A percentile compares a stretch with the other conserved stretches of the same genome.
Evolutionary conservation across 2,329 filamentous ascomycete genomes (phyloP).

Genomic region (Sporothrix curviconia): DNA sequence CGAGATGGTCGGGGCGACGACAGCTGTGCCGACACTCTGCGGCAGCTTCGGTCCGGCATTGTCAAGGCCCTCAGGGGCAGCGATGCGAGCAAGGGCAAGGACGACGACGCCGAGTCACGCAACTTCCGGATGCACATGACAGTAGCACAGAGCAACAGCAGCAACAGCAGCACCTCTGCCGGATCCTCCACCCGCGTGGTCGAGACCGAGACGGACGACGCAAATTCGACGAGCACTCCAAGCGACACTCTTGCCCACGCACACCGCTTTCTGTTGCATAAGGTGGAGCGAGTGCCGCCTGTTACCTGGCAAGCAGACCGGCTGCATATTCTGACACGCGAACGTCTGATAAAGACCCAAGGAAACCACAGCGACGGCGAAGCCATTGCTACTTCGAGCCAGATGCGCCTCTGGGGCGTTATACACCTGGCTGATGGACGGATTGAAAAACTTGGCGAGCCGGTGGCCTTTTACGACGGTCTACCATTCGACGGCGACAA

Average conservation of each 20-base stretch:
- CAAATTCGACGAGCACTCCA: slow-evolving; percentile 34
- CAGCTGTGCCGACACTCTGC: slow-evolving; percentile 21
- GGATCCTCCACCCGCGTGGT: no score
- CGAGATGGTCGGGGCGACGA: slow-evolving; percentile 25
- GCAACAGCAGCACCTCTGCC: no score
- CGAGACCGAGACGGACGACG: background rate
- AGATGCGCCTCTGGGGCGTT: slow-evolving; percentile 53
- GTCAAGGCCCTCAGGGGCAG: slow-evolving; percentile 27
- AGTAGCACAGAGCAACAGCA: slow-evolving; percentile 45
- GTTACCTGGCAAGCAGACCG: slow-evolving; percentile 43
- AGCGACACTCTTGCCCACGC: slow-evolving; percentile 37
- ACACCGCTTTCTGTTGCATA: slow-evolving; percentile 47
- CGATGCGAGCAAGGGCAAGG: background rate
- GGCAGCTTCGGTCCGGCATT: slow-evolving; percentile 30
- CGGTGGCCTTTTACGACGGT: slow-evolving; percentile 21
- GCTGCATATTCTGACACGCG: slow-evolving; percentile 48
- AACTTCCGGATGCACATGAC: slow-evolving; percentile 49
- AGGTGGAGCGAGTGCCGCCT: slow-evolving; percentile 41
- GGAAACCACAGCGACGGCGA: background rate
- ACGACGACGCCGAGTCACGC: slow-evolving; percentile 6
- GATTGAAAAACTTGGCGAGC: slow-evolving; percentile 22
- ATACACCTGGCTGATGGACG: slow-evolving; percentile 31
- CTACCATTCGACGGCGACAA: background rate
- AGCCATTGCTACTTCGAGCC: slow-evolving; percentile 25
- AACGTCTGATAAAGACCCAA: slow-evolving; percentile 24